Evolutionary conservation across 2,329 filamentous ascomycete genomes (phyloP).

Genomic region (Cordyceps fumosorosea): DNA sequence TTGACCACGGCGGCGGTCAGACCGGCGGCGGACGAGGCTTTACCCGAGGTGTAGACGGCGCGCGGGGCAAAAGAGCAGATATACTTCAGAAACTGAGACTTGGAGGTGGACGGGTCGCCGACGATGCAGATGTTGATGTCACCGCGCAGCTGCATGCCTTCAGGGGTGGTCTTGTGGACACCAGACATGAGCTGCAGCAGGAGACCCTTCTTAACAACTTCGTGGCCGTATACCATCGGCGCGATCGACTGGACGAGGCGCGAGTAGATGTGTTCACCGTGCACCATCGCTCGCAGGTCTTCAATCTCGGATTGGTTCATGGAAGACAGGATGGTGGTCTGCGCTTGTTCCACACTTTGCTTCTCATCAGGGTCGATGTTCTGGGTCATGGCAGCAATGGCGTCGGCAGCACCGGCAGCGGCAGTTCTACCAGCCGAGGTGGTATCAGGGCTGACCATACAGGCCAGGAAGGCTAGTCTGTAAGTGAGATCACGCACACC

Average conservation of each 20-base stretch:
- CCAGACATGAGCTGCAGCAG: conserved; percentile 94
- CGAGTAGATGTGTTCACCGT: conserved; percentile 91
- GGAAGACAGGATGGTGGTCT: conserved; percentile 78
- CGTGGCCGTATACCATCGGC: conserved; percentile 94
- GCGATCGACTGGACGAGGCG: conserved; percentile 89
- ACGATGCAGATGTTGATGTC: conserved; percentile 99
- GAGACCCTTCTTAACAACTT: conserved; percentile 95
- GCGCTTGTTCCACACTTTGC: conserved; percentile 74
- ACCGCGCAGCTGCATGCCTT: conserved; percentile 91
- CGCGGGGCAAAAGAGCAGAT: conserved; percentile 95
- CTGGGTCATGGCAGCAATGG: conserved; percentile 70
- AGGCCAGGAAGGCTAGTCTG: conserved; percentile 90
- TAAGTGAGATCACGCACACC: conserved; percentile 95
- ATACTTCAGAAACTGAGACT: conserved; percentile 97
- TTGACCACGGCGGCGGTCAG: conserved; percentile 95
- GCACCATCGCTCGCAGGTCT: conserved; percentile 87
- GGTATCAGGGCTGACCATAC: conserved; percentile 89
- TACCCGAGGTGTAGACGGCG: conserved; percentile 94
- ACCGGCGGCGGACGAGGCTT: conserved; percentile 95
- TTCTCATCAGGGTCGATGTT: conserved; percentile 56
- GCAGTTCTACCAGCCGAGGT: conserved; percentile 70
- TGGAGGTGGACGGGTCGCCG: conserved; percentile 92
- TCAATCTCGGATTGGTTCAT: conserved; percentile 84
- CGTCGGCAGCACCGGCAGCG: conserved; percentile 61
- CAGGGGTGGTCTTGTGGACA: conserved; percentile 82